phyloP scores from a whole-genome alignment of 2,329 filamentous ascomycete genomes.

The Fusarium euwallaceae region DNA sequence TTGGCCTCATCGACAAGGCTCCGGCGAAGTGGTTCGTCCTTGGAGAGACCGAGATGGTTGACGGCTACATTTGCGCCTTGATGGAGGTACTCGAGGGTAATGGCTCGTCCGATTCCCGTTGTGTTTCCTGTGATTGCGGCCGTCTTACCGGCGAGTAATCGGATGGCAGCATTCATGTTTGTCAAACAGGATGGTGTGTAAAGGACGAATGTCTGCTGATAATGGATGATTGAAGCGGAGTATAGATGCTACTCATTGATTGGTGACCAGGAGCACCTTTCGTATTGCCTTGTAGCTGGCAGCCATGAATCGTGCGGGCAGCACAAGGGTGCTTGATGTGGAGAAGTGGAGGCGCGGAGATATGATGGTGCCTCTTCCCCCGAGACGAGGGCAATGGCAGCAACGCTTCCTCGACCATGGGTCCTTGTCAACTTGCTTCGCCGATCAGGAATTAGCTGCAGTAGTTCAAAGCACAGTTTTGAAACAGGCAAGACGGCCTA shows the following conservation, averaged over 20 bases:
- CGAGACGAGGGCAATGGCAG: background rate
- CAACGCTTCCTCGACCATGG: background rate
- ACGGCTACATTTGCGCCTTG: background rate
- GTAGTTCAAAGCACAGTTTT: background rate
- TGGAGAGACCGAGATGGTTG: background rate
- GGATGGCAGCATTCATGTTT: background rate
- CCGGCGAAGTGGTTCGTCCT: background rate
- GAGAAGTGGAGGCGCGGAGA: background rate
- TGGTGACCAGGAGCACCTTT: background rate
- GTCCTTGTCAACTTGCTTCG: background rate
- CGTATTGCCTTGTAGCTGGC: background rate
- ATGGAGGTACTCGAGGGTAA: background rate
- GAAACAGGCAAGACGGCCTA: background rate
- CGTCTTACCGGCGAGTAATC: background rate
- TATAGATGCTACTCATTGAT: background rate
- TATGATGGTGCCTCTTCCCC: background rate
- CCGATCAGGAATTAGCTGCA: background rate
- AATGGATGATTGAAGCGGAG: background rate
- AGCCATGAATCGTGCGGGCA: background rate
- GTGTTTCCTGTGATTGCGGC: background rate
- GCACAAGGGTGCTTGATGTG: background rate
- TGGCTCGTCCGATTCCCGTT: background rate
- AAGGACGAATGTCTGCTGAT: background rate
- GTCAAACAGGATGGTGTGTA: background rate
- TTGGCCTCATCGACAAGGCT: background rate